Conservation (phyloP, 2,329 filamentous ascomycete species). For the Thelonectria blattea region DNA sequence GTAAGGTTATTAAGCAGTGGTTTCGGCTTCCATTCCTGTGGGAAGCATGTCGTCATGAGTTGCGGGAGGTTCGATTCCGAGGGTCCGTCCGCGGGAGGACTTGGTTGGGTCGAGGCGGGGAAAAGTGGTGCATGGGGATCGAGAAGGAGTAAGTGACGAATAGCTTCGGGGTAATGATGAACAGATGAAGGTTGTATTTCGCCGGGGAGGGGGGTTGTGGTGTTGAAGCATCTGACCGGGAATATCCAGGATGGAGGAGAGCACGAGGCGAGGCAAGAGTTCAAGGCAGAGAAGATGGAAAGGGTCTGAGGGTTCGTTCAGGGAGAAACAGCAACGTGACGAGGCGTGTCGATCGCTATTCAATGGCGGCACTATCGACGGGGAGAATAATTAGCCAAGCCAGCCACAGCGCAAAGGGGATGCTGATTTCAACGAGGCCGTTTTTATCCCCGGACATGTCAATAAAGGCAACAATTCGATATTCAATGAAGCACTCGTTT, state of each 20-base stretch:
- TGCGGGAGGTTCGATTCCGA: neutral
- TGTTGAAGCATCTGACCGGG: neutral
- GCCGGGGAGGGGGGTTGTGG: neutral
- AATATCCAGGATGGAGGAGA: neutral
- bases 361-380: neutral
- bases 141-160: neutral
- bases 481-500: neutral
- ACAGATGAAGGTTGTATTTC: conserved; percentile 4
- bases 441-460: neutral
- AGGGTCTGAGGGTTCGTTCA: neutral
- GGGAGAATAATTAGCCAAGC: neutral
- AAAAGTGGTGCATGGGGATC: neutral
- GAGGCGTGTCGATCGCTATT: conserved; percentile 15
- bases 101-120: neutral
- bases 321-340: neutral
- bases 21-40: neutral
- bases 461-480: too few relatives aligned
- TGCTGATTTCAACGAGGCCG: neutral
- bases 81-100: neutral
- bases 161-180: conserved; percentile 1
- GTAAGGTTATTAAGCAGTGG: conserved; percentile 12
- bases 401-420: neutral
- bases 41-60: conserved; percentile 7
- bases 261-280: neutral
- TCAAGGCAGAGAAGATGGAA: neutral